Conservation (phyloP, 768 basidiomycete genomes). For the Hericium alpestre region DNA sequence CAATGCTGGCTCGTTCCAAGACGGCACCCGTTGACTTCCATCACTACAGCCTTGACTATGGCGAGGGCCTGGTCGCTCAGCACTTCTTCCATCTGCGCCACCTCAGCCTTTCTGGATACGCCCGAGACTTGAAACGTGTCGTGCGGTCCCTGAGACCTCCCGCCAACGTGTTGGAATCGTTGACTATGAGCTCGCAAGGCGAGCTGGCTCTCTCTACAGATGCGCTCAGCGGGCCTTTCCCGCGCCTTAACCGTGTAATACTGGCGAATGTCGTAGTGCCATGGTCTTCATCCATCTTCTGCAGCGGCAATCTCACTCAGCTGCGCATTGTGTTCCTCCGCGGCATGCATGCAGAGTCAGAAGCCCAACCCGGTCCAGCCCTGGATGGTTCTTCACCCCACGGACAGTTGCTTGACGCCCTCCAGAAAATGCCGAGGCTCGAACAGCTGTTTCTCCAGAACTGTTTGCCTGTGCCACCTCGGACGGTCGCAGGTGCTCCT, state of each 20-base stretch:
- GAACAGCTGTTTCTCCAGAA: background rate
- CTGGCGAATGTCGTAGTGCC: background rate
- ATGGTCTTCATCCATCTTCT: background rate
- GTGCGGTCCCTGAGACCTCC: background rate
- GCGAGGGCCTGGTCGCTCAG: background rate
- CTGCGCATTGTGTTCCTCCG: background rate
- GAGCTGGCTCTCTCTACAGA: background rate
- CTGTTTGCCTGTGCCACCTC: background rate
- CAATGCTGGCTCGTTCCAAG: background rate
- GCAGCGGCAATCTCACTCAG: background rate
- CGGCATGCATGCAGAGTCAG: background rate
- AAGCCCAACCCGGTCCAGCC: background rate
- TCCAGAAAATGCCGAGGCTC: background rate
- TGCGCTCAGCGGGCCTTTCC: background rate
- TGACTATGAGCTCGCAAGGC: background rate
- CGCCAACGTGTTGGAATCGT: background rate
- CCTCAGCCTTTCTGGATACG: background rate
- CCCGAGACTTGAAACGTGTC: background rate
- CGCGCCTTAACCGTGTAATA: background rate
- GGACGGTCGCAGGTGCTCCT: too few species aligned
- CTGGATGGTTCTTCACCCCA: background rate
- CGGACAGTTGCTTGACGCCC: background rate
- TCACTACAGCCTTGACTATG: background rate
- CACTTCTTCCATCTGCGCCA: background rate
- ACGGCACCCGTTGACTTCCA: background rate